Conservation (phyloP, 768 basidiomycete species). For the Podaxis sp. region DNA sequence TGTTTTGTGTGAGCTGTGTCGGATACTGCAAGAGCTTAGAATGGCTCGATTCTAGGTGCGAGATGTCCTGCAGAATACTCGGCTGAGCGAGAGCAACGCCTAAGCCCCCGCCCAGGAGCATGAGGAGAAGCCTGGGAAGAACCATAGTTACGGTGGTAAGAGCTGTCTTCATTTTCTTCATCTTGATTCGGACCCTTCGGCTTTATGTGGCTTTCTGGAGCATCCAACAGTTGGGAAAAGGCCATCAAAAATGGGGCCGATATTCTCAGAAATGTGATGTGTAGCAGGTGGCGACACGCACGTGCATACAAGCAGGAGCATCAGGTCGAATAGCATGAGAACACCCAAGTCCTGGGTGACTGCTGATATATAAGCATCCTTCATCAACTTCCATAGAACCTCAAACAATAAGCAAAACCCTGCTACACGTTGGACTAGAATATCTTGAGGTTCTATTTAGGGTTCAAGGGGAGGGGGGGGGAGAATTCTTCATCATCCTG, state of each 20-base stretch:
- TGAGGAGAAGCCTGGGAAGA: neutral
- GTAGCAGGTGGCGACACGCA: neutral
- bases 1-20: conserved; percentile 45
- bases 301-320: conserved; percentile 3
- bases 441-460: neutral
- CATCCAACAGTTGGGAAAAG: neutral
- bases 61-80: conserved; percentile 11
- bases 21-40: conserved; percentile 43
- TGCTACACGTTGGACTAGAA: conserved; percentile 1
- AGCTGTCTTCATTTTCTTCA: neutral
- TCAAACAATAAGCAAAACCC: conserved; percentile 1
- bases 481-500: neutral
- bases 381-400: neutral
- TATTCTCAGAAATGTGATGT: neutral
- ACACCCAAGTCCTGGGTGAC: neutral
- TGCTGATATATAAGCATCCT: neutral
- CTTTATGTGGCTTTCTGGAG: neutral
- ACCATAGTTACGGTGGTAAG: neutral
- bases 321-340: neutral
- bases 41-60: conserved; percentile 30
- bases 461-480: neutral
- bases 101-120: neutral
- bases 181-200: neutral
- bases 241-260: neutral
- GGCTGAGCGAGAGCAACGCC: neutral